These are phyloP conservation scores for Xylaria sp. DNA, from an alignment of 2,329 filamentous ascomycete species.

Conservation along the genomic window DNA sequence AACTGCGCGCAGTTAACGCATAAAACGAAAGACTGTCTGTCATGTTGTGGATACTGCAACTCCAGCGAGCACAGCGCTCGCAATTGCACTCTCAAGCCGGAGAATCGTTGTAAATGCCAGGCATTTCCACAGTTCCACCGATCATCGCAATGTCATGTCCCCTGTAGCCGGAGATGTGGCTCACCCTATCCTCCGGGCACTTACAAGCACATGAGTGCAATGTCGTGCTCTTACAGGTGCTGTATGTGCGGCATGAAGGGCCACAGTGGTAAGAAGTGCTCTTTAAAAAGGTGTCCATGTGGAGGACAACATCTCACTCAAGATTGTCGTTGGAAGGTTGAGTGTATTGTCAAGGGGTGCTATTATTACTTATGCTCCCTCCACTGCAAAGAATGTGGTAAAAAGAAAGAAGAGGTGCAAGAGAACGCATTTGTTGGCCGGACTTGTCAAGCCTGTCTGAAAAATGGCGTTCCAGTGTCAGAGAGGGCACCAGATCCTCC, in stretches of 20 bases:
- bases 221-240: constrained; percentile 53
- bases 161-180: constrained; percentile 52
- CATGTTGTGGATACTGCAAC: constrained; percentile 52
- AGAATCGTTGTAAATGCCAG: constrained; percentile 54
- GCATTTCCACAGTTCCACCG: constrained; percentile 54
- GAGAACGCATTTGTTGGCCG: constrained; percentile 48
- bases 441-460: constrained; percentile 48
- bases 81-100: constrained; percentile 48
- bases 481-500: constrained; percentile 3
- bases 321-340: constrained; percentile 55
- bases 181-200: constrained; percentile 37
- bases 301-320: constrained; percentile 53
- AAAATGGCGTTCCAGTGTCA: constrained; percentile 35
- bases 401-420: constrained; percentile 39
- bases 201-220: constrained; percentile 51
- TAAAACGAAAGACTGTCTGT: constrained; percentile 42
- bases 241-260: constrained; percentile 57
- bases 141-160: constrained; percentile 48
- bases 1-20: constrained; percentile 50
- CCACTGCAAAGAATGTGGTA: constrained; percentile 53
- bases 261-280: constrained; percentile 53
- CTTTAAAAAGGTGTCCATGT: constrained; percentile 52
- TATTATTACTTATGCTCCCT: constrained; percentile 51
- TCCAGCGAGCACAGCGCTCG: constrained; percentile 46
- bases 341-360: constrained; percentile 50